Base-by-base conservation (phyloP, 169 alveolate species). In the Perkinsus marinus region DNA sequence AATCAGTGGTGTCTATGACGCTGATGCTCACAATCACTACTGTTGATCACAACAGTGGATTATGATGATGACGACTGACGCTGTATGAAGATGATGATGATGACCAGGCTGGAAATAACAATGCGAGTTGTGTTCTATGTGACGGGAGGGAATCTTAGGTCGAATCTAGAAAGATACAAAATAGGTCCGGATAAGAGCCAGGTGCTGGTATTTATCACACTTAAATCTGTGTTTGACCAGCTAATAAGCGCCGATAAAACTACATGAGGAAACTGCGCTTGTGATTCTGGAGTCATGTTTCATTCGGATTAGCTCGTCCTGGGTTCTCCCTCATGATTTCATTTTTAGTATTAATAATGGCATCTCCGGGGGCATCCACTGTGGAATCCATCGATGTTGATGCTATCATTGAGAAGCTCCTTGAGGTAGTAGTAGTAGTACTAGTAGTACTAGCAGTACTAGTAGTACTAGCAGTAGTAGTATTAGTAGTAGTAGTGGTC, bases 391-490 rank as follows among this genome's bases (percentile, higher is more conserved):
- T 57, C 79, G 98, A 97, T 92, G 96, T 97, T 90, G 98, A 97
- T 92, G 95, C 96, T 90, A 98, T 98, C 92, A 97, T 98, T 92
- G 97, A 97, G 92, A 97, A 98, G 94, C 97, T 98, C 93, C 96
- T 99, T 92, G 99, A 98, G 95, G 99, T 57, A 57, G 36, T 57
- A 57, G 79, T 57, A 41, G 3, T 57, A 57, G 34, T 16, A 57
- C 9, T 57, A 7, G 79, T 7, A 57, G 26, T 19, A 16, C 36
- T 7, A 26, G 34, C 7, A 30, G 9, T n/a, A n/a, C n/a, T n/a
- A n/a, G n/a, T n/a, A n/a, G n/a, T n/a, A n/a, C n/a, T n/a, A n/a
- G n/a, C n/a, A n/a, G n/a, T n/a, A n/a, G n/a, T n/a, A n/a, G n/a
- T n/a, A n/a, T n/a, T n/a, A n/a, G n/a, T n/a, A n/a, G n/a, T n/a